phyloP scores from a whole-genome alignment of 2,329 filamentous ascomycete genomes.

The Arthrobotrys entomopaga region DNA sequence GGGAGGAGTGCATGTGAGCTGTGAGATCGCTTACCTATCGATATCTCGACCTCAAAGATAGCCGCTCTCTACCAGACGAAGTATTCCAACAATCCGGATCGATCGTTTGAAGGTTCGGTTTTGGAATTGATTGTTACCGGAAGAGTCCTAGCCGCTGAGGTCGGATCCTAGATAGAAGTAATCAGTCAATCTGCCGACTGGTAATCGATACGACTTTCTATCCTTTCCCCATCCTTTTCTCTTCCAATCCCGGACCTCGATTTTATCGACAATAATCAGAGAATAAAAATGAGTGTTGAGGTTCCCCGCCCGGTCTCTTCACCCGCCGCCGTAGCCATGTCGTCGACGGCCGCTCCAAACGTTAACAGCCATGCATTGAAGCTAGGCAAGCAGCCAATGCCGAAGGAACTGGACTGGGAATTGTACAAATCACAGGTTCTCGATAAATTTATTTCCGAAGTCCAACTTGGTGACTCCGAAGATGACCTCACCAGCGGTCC shows the following conservation, averaged over 20 bases:
- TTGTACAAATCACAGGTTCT: constrained; percentile 42
- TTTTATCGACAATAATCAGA: neutral
- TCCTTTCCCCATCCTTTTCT: neutral
- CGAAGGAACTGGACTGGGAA: constrained; percentile 43
- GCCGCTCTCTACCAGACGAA: neutral
- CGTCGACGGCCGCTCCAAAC: constrained; percentile 18
- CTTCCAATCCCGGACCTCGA: neutral
- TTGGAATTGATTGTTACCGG: constrained; percentile 19
- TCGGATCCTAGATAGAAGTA: constrained; percentile 13
- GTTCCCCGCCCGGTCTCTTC: constrained; percentile 23
- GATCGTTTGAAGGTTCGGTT: neutral
- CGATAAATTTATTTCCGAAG: constrained; percentile 33
- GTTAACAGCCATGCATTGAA: constrained; percentile 16
- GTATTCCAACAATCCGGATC: constrained; percentile 27
- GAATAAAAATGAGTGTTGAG: constrained; percentile 3
- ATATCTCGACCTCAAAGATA: constrained; percentile 15
- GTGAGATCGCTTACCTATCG: constrained; percentile 24
- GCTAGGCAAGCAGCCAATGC: constrained; percentile 42
- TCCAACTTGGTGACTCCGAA: constrained; percentile 39
- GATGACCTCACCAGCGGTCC: constrained; percentile 37
- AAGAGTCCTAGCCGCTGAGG: constrained; percentile 16
- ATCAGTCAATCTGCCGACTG: constrained; percentile 25
- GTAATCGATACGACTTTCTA: neutral
- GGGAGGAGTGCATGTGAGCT: constrained; percentile 25
- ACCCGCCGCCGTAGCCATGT: constrained; percentile 26